Evolutionary conservation across 1,139 yeast genomes (phyloP), one percentile per base, ranked within the genome.

Genomic region (Kodamaea alishanica): DNA sequence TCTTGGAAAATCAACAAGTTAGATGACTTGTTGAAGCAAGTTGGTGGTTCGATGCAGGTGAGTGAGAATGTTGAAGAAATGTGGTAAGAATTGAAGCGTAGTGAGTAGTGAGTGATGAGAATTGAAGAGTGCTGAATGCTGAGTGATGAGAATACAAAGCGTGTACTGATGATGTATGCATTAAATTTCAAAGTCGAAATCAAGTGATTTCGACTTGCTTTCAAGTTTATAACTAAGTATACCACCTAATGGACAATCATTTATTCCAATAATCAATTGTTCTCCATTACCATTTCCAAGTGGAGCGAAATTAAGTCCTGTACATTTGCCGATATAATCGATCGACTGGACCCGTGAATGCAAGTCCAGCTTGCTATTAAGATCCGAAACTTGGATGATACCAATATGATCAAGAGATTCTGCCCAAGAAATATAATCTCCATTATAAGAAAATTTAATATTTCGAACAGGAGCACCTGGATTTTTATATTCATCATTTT

Each of bases 381-480:
- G 46, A 36, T 64, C 70, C 12, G 60, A 47, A 43, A 67, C 44
- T 38, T 71, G 71, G 7, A 78, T 47, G 1, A 80, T 49, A 4
- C 81, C 81, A 6, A 77, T 75, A 48, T 77, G 79, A 50, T 80
- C 86, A 41, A 79, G 65, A 27, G 80, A 73, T 50, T 80, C 85
- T 3, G 81, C 81, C 72, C 81, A 76, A 8, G 75, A 67, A 8
- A 80, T 52, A 44, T 58, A 68, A 11, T 69, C 64, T 6, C 81
- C 79, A 6, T 55, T 52, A 8, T 58, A 49, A 50, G 77, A 75
- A 51, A 78, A 79, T 41, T 67, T 65, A 42, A 79, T 67, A 44
- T 77, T 75, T 34, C 84, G 58, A 5, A 80, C 71, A 0, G 83
- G 80, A 0, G 78, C 67, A 3, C 73, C 69, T n/a, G 50, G 53